Evolutionary conservation across 805 yeast genomes (phyloP).

Genomic region (Schizosaccharomyces osmophilus): DNA sequence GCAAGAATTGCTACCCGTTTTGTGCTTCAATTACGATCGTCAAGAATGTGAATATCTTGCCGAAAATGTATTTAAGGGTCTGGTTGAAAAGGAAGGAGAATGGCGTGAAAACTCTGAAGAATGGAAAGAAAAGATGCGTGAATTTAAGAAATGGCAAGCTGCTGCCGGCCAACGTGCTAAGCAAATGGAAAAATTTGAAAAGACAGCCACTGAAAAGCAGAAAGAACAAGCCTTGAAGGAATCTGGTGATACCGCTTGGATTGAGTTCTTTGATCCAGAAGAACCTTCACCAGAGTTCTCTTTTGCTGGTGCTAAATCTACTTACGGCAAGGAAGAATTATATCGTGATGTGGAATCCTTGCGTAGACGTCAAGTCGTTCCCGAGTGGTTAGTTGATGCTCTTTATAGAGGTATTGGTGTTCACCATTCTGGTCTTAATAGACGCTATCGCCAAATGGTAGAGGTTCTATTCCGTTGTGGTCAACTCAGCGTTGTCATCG

Average conservation of each 20-base stretch:
- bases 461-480: constrained; percentile 2
- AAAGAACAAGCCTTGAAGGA: background rate
- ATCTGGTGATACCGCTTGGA: background rate
- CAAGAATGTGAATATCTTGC: background rate
- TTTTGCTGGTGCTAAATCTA: constrained; percentile 1
- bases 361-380: background rate
- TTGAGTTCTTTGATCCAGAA: constrained; percentile 1
- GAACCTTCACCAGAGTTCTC: constrained; percentile 2
- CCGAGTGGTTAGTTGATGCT: background rate
- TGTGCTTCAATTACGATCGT: constrained; percentile 1
- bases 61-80: background rate
- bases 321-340: constrained; percentile 1
- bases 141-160: constrained; percentile 1
- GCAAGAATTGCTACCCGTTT: background rate
- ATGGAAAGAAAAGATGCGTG: constrained; percentile 1
- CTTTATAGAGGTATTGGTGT: constrained; percentile 1
- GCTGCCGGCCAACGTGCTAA: constrained; percentile 1
- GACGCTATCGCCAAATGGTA: constrained; percentile 1
- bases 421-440: background rate
- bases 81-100: background rate
- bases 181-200: background rate
- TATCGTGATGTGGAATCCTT: constrained; percentile 1
- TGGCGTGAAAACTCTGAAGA: constrained; percentile 2
- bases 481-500: background rate
- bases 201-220: background rate